Base-by-base conservation (phyloP, 345 rosid genomes). In the Syzygium aromaticum region DNA sequence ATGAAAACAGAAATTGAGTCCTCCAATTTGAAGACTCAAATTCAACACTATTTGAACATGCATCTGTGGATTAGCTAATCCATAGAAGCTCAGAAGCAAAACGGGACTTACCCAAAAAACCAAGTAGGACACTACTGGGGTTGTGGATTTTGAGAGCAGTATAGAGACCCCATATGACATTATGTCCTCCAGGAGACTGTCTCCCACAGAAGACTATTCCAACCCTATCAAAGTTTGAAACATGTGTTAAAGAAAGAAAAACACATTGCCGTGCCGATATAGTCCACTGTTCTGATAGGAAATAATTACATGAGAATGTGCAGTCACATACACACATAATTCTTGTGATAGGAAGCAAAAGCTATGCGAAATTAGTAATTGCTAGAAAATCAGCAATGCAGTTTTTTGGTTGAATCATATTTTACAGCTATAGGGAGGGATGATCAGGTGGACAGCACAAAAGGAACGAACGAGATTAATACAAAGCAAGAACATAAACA, bases 101-200 rank as follows among this genome's bases (percentile, higher is more conserved):
- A 73, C 5, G 85, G 84, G 54, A 87, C 91, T 88, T 86, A 98
- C 99, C 99, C 86, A 98, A 88, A 92, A 98, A 98, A 52, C 99
- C 99, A 53, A 96, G 91, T 88, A 98, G 91, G 84, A 92, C 91
- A 86, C 92, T 96, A 19, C 90, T 92, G 2, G 97, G 91, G 88
- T 98, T 96, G 95, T 98, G 99, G 61, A 89, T 89, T 88, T 98
- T 94, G 86, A 98, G 97, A 84, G 99, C 99, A 86, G 90, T 84
- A 88, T 90, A 90, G 87, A 98, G 97, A 73, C 99, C 99, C 99
- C 99, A 98, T 63, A 96, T 80, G 77, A 98, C 99, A 91, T 98
- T 98, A 90, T 98, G 99, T 84, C 99, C 99, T 87, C 98, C 99
- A 7, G 99, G 99, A 87, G 99, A 95, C 87, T 98, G 99, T 91